Base-by-base conservation (phyloP, 1,284 basidiomycete species). In the Ganoderma sinense region DNA sequence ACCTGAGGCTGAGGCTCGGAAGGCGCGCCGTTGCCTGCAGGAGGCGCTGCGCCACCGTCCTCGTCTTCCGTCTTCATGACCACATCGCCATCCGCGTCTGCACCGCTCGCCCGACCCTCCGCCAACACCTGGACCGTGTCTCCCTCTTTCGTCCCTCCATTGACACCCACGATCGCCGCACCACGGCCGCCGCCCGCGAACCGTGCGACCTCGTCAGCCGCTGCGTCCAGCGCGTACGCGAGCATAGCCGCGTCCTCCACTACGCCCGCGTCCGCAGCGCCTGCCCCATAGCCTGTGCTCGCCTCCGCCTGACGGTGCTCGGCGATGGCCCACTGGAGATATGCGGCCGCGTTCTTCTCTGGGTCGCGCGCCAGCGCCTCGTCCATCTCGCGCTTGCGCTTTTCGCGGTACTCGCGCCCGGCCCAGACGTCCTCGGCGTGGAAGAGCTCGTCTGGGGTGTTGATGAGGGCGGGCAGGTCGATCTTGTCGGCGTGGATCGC, bases 381-480 rank as follows among this genome's bases (percentile, higher is more conserved):
- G 66, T 78, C 75, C 66, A 69, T 69, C 68, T 68, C 69, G 64
- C 69, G 73, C 65, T 76, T 79, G 73, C 80, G 77, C 71, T 76
- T 23, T 74, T 77, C 78, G 83, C 86, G 71, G 84, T 74, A 78
- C 62, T 69, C 77, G 20, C 78, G 78, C 0, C 77, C 86, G 7
- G 82, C 84, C 89, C 89, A 91, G 73, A 85, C 89, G 69, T 85
- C 83, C 73, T 91, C 89, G 70, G 91, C 91, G 62, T 83, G 78
- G 71, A 89, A 89, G 41, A 94, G 77, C 78, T 94, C 92, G 39
- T 87, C 85, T 0, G 91, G 90, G 0, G 78, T 75, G 61, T 82
- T 85, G 67, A 94, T 88, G 56, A 94, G 82, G 20, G 89, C 81
- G 2, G 85, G 87, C 85, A 94, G 91, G 77, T 94, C 92, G 67